Evolutionary conservation across 495 filamentous ascomycete genomes (phyloP), one percentile per base, ranked within the genome.

Genomic region (Paragyromitra xinjiangensis): DNA sequence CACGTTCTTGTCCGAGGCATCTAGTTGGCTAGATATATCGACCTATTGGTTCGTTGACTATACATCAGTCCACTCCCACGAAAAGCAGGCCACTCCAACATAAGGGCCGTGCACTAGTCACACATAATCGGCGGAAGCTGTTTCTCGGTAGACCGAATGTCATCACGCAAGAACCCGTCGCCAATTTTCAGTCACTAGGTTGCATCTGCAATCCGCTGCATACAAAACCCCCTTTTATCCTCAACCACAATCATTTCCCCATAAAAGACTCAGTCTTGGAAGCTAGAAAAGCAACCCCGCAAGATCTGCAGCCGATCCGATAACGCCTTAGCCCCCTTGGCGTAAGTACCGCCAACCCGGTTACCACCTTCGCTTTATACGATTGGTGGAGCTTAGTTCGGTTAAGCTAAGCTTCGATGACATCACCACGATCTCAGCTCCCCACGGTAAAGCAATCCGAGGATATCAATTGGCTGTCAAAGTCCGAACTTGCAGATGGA

Each of bases 401-500:
- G n/a, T 63, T 42, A 24, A 22, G 37, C 19, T 63, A 63, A 42
- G 37, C 59, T 63, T 44, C 16, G 19, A 63, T 63, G 59, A 44
- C 37, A 44, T 63, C 59, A 63, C n/a, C n/a, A n/a, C 39, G 7
- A 39, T 44, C 39, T 12, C 22, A 9, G 9, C 19, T 58, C 14
- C 26, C 59, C 59, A 63, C 59, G 59, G 59, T 63, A 42, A 63
- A 63, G 39, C 16, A 63, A 63, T 63, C 59, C 39, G 39, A 44
- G n/a, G 37, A 19, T 22, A 22, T 42, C n/a, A 24, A 29, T 58
- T 58, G 55, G 55, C 55, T 58, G 44, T n/a, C 24, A 42, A 42
- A 40, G 12, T 40, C n/a, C 8, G 22, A 29, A 24, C 55, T 11
- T 29, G 24, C 8, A 26, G 19, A 44, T 63, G 8, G 59, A 39